These are phyloP conservation scores for Fraxinus americana DNA, from an alignment of 257 asterid genomes.

Conservation along the genomic window DNA sequence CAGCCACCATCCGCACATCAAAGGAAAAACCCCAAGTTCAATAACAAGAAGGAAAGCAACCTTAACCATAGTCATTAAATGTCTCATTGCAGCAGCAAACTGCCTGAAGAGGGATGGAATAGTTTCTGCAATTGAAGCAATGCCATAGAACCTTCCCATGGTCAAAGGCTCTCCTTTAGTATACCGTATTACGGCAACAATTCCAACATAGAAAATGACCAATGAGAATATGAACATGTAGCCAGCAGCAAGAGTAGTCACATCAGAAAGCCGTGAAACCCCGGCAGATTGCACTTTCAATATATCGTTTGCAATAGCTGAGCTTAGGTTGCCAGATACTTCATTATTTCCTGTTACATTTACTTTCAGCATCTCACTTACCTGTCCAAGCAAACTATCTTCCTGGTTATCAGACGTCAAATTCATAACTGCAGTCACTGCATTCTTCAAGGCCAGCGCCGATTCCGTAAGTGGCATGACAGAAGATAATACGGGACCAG, in stretches of 20 bases:
- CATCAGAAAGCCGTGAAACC: slow-evolving; percentile 85
- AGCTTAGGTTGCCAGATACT: slow-evolving; percentile 55
- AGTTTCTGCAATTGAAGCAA: slow-evolving; percentile 90
- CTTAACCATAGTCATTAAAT: slow-evolving; percentile 96
- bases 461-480: slow-evolving; percentile 83
- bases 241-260: slow-evolving; percentile 97
- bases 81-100: slow-evolving; percentile 94
- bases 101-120: slow-evolving; percentile 91
- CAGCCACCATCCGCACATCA: slow-evolving; percentile 99
- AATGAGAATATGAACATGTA: slow-evolving; percentile 81
- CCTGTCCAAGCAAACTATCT: slow-evolving; percentile 60
- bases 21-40: slow-evolving; percentile 98
- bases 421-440: slow-evolving; percentile 76
- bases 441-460: slow-evolving; percentile 74
- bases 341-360: slow-evolving; percentile 63
- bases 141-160: slow-evolving; percentile 94
- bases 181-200: slow-evolving; percentile 79
- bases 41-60: slow-evolving; percentile 98
- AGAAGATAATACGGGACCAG: slow-evolving; percentile 82
- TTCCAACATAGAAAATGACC: slow-evolving; percentile 77
- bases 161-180: slow-evolving; percentile 94
- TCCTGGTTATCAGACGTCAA: slow-evolving; percentile 68
- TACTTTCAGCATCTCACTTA: slow-evolving; percentile 55
- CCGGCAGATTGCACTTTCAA: slow-evolving; percentile 65
- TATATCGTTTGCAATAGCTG: slow-evolving; percentile 62